Conservation (phyloP, 2,329 filamentous ascomycete species). For the Daldinia sp. region DNA sequence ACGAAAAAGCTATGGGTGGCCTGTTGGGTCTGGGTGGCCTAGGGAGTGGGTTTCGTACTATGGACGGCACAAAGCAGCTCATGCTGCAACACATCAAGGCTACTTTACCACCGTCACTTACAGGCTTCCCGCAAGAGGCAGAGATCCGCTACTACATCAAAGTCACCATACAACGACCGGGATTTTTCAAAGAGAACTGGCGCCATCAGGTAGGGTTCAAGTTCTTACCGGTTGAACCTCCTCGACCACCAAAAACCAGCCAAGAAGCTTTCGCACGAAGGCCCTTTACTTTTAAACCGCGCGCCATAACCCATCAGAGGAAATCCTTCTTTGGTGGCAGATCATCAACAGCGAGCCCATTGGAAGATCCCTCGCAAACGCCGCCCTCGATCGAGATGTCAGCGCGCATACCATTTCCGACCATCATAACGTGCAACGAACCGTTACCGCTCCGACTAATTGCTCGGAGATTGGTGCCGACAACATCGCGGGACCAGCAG, state of each 20-base stretch:
- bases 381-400: conserved; percentile 80
- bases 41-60: conserved; percentile 66
- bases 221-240: conserved; percentile 93
- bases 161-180: conserved; percentile 90
- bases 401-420: conserved; percentile 85
- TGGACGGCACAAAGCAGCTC: conserved; percentile 73
- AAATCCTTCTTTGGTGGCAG: conserved; percentile 65
- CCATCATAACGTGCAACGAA: conserved; percentile 90
- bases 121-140: conserved; percentile 86
- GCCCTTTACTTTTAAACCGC: conserved; percentile 68
- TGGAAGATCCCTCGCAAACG: conserved; percentile 53
- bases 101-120: conserved; percentile 89
- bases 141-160: conserved; percentile 97
- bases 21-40: conserved; percentile 67
- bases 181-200: conserved; percentile 91
- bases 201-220: conserved; percentile 77
- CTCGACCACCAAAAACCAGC: conserved; percentile 72
- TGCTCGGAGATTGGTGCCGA: conserved; percentile 79
- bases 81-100: conserved; percentile 80
- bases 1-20: conserved; percentile 65
- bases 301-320: conserved; percentile 54
- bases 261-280: conserved; percentile 89
- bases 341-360: conserved; percentile 38
- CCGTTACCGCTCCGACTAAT: conserved; percentile 84
- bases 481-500: conserved; percentile 74